Conservation (phyloP, 2,329 filamentous ascomycete species). For the Pseudogymnoascus sp. region DNA sequence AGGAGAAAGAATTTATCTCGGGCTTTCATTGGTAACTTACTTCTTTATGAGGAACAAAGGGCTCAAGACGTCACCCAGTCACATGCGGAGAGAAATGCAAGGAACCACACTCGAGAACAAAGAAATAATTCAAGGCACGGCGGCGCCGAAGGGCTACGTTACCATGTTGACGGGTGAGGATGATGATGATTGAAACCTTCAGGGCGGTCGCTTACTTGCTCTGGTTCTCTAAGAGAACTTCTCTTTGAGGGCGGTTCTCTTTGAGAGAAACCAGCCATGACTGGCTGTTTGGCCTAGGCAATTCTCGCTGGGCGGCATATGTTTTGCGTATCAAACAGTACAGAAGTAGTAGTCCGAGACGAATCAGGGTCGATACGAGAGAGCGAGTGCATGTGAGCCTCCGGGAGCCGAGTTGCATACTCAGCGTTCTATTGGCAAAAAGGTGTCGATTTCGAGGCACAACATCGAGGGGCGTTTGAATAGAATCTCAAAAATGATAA, state of each 20-base stretch:
- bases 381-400: neutral
- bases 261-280: neutral
- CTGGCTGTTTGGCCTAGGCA: neutral
- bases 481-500: neutral
- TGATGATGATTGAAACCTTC: neutral
- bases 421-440: neutral
- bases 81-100: neutral
- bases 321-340: neutral
- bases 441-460: neutral
- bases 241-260: neutral
- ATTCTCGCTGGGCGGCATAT: neutral
- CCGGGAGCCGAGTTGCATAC: neutral
- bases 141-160: neutral
- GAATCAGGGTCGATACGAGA: neutral
- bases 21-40: neutral
- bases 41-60: conserved; percentile 2
- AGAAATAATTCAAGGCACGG: neutral
- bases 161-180: neutral
- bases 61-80: neutral
- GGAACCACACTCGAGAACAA: neutral
- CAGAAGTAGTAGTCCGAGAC: neutral
- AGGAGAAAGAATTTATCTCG: neutral
- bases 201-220: neutral
- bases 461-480: neutral
- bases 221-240: too few relatives aligned